These are phyloP conservation scores for Brettanomyces bruxellensis DNA, from an alignment of 805 yeast species.

Conservation along the genomic window DNA sequence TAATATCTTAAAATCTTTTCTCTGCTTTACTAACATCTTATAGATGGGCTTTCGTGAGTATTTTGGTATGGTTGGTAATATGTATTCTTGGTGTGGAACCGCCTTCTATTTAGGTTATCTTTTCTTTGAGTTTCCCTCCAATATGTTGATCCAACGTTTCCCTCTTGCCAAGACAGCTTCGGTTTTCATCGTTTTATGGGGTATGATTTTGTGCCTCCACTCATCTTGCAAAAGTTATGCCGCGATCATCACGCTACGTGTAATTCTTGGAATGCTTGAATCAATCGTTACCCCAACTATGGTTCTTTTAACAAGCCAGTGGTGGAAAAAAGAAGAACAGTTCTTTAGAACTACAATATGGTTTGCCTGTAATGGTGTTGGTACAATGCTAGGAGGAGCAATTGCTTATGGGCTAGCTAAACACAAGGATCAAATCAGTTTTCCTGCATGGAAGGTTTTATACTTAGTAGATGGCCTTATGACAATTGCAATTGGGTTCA, in stretches of 20 bases:
- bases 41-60: slow-evolving; percentile 26
- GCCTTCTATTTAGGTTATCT: slow-evolving; percentile 39
- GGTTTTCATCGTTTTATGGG: slow-evolving; percentile 27
- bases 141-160: slow-evolving; percentile 34
- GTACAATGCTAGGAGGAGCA: slow-evolving; percentile 38
- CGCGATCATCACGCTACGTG: slow-evolving; percentile 38
- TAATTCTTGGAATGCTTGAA: slow-evolving; percentile 42
- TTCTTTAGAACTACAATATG: slow-evolving; percentile 27
- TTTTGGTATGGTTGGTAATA: slow-evolving; percentile 26
- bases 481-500: slow-evolving; percentile 42
- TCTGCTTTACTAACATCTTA: background rate
- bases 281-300: slow-evolving; percentile 46
- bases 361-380: slow-evolving; percentile 34
- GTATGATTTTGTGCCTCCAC: slow-evolving; percentile 34
- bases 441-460: slow-evolving; percentile 51
- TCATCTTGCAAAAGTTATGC: slow-evolving; percentile 30
- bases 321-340: slow-evolving; percentile 42
- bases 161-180: slow-evolving; percentile 41
- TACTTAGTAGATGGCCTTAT: slow-evolving; percentile 51
- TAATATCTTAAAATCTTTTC: background rate
- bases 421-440: slow-evolving; percentile 14
- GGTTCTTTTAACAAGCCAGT: slow-evolving; percentile 39
- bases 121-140: slow-evolving; percentile 36
- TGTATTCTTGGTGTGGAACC: slow-evolving; percentile 35
- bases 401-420: slow-evolving; percentile 38